phyloP scores from a whole-genome alignment of 2,329 filamentous ascomycete genomes.

The Aspergillus sp. region DNA sequence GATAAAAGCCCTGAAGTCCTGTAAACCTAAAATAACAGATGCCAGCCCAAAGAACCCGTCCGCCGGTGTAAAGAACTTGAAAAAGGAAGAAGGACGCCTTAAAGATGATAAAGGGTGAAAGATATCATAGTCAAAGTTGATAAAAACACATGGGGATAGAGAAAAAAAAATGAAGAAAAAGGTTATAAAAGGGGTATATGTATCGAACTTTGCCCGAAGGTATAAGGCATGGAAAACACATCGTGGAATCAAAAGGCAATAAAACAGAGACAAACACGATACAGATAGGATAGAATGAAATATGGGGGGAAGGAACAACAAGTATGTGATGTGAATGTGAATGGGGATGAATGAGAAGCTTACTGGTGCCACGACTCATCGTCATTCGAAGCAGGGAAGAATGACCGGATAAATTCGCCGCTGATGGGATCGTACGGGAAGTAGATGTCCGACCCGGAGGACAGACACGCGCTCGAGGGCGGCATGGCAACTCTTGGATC shows the following conservation, averaged over 20 bases:
- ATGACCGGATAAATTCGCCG: conserved; percentile 40
- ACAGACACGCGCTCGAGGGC: conserved; percentile 11
- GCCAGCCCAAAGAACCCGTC: neutral
- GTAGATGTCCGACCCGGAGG: conserved; percentile 25
- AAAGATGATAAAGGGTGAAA: neutral
- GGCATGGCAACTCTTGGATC: conserved; percentile 3
- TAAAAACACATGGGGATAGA: neutral
- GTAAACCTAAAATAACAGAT: neutral
- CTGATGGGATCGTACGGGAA: conserved; percentile 42
- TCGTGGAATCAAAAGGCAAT: neutral
- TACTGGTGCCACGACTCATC: conserved; percentile 25
- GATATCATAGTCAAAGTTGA: neutral
- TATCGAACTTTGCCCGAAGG: neutral
- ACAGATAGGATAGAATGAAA: neutral
- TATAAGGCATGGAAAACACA: neutral
- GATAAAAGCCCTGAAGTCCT: neutral
- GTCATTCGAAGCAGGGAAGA: conserved; percentile 32
- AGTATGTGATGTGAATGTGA: neutral
- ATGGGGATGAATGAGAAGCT: neutral
- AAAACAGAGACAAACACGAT: neutral
- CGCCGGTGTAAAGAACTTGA: neutral
- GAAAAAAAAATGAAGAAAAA: neutral
- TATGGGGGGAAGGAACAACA: neutral
- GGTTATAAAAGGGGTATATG: too few relatives aligned
- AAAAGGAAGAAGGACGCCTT: neutral